Conservation (phyloP, 129 eudicot genomes). For the Glebionis coronaria region DNA sequence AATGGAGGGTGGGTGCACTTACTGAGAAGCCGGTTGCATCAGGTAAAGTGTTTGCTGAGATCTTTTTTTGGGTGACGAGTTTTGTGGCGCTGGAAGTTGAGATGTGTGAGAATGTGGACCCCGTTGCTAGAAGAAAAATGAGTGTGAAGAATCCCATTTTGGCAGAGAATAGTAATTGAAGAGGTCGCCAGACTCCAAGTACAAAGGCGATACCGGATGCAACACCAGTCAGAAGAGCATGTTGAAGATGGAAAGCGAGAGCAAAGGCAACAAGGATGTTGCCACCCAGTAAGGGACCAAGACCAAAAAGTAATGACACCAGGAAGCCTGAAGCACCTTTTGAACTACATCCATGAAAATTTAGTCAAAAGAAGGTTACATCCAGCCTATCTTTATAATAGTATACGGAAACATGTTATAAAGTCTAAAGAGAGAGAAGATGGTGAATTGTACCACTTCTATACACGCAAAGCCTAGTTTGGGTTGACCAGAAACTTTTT, state of each 20-base stretch:
- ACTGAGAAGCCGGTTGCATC: constrained; percentile 39
- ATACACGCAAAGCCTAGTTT: no score
- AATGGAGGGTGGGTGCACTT: constrained; percentile 68
- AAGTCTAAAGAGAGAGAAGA: background rate
- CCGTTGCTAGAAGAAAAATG: constrained; percentile 47
- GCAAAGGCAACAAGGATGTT: constrained; percentile 71
- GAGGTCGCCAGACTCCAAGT: constrained; percentile 88
- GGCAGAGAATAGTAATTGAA: constrained; percentile 62
- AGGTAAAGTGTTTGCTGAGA: constrained; percentile 52
- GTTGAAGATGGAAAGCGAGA: constrained; percentile 71
- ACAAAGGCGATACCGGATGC: constrained; percentile 86
- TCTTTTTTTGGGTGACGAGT: constrained; percentile 43
- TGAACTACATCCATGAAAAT: constrained; percentile 51
- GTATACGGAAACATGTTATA: background rate
- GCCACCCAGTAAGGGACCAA: constrained; percentile 95
- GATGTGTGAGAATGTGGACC: constrained; percentile 53
- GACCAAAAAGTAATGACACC: constrained; percentile 83
- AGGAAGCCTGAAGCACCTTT: constrained; percentile 89
- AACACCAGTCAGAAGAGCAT: constrained; percentile 71
- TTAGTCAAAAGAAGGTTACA: constrained; percentile 20
- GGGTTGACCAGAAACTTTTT: no score
- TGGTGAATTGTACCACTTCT: no score
- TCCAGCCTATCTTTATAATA: background rate
- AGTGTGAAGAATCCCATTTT: constrained; percentile 63
- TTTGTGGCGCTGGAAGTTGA: constrained; percentile 42